Percentiles rank a stretch among this genome's conserved stretches.
Conservation (phyloP, 208 protist genomes). For the Lotmaria passim region DNA sequence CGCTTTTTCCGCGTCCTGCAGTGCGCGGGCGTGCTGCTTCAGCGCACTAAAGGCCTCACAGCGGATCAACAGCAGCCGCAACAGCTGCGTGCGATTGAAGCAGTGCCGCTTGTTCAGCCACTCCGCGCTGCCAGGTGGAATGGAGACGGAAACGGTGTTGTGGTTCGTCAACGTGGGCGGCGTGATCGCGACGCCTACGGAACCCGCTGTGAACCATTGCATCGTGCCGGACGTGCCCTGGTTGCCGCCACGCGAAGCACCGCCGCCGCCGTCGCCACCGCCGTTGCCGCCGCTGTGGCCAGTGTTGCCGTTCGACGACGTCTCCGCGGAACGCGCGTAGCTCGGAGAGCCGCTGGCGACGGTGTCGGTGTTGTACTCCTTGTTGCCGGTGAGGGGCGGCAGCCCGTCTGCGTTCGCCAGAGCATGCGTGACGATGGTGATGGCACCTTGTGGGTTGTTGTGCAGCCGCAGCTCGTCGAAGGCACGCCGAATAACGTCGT, state of each 20-base stretch:
- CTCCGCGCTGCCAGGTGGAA: constrained; percentile 18
- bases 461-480: constrained; percentile 65
- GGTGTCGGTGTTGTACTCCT: constrained; percentile 30
- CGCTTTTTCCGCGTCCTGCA: constrained; percentile 65
- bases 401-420: constrained; percentile 35
- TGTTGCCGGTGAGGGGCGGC: constrained; percentile 19
- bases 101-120: constrained; percentile 23
- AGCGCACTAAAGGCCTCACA: constrained; percentile 61
- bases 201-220: constrained; percentile 29
- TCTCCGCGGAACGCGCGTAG: not conserved
- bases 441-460: constrained; percentile 64
- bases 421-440: constrained; percentile 55
- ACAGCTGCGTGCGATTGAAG: constrained; percentile 66
- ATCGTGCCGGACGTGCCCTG: not conserved
- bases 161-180: not conserved
- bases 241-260: not conserved
- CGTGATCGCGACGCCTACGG: constrained; percentile 14
- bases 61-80: constrained; percentile 75
- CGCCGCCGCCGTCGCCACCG: not conserved
- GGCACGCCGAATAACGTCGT: constrained; percentile 69
- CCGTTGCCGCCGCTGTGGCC: constrained; percentile 4
- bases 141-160: not conserved
- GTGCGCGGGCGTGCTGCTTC: constrained; percentile 61
- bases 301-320: not conserved
- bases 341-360: not conserved